phyloP scores from a whole-genome alignment of 208 protist genomes.

The Leishmania mexicana region DNA sequence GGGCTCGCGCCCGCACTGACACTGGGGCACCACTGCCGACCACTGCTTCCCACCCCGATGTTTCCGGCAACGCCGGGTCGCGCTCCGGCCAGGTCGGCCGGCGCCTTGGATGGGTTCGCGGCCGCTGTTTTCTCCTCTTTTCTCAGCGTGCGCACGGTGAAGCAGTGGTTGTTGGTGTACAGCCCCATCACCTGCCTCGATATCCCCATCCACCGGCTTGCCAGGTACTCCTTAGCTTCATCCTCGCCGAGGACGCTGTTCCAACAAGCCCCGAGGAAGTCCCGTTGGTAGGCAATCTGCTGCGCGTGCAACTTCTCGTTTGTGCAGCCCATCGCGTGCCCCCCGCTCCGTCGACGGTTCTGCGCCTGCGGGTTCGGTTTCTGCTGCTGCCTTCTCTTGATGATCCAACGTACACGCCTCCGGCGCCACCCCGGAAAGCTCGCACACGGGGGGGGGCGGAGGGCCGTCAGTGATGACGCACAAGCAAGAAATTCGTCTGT shows the following conservation, averaged over 20 bases:
- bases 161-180: constrained; percentile 55
- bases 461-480: too few relatives aligned
- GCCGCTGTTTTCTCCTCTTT: constrained; percentile 21
- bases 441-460: neutral
- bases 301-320: constrained; percentile 41
- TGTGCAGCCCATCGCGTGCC: constrained; percentile 29
- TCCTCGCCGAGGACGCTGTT: constrained; percentile 44
- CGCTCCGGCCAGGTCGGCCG: constrained; percentile 2
- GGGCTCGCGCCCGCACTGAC: neutral
- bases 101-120: constrained; percentile 2
- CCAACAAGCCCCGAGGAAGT: constrained; percentile 63
- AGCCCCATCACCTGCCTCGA: constrained; percentile 49
- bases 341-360: neutral
- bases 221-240: constrained; percentile 40
- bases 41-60: constrained; percentile 7
- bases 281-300: constrained; percentile 57
- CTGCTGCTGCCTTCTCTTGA: neutral
- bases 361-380: neutral
- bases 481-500: neutral
- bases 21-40: neutral
- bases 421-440: too few relatives aligned
- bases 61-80: constrained; percentile 3
- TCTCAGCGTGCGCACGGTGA: constrained; percentile 36
- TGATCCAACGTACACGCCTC: neutral
- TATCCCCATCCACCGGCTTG: constrained; percentile 59